Evolutionary conservation across 306 rosid genomes (phyloP), one percentile per base, ranked within the genome.

Genomic region (Begonia fuchsioides): DNA sequence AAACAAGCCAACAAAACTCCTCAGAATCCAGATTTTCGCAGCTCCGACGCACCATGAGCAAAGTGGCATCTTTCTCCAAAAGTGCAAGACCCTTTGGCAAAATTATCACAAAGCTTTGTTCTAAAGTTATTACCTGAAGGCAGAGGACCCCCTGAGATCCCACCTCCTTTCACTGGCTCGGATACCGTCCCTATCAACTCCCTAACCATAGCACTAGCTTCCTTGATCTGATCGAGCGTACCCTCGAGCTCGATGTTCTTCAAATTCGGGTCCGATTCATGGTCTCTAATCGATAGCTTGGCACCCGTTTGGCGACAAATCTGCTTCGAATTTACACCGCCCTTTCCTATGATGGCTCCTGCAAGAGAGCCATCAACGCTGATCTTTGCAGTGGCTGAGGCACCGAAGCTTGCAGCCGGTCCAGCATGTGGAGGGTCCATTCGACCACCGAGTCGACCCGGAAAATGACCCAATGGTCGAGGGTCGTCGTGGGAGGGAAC

Each of bases 271-370:
- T 90, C 85, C 1, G 85, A 76, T 49, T 90, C 98, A 11, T 82
- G 94, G 1, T 90, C 98, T 56, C 98, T 75, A 44, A 90, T 85
- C 12, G 95, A 63, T 11, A 90, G 95, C 59, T 85, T 90, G 32
- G 94, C 98, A 17, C 95, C 98, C 19, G 98, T 90, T 70, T 77
- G 98, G 39, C 87, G 98, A 62, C 98, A 79, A 48, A 90, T 90
- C 73, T 81, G 98, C 60, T 90, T 90, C 6, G 98, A 85, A 64
- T 90, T 82, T 32, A 90, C 90, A 50, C 96, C 98, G 40, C 95
- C 95, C 78, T 85, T 90, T 14, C 98, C 98, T 35, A 90, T 90
- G 57, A 90, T 85, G 10, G 98, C 94, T 59, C 98, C 98, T 9
- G 98, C 95, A 39, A 81, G 73, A 19, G 98, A 74, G 38, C 92